Conservation (phyloP, 805 yeast species). For the Zygosaccharomyces gambellarensis region DNA sequence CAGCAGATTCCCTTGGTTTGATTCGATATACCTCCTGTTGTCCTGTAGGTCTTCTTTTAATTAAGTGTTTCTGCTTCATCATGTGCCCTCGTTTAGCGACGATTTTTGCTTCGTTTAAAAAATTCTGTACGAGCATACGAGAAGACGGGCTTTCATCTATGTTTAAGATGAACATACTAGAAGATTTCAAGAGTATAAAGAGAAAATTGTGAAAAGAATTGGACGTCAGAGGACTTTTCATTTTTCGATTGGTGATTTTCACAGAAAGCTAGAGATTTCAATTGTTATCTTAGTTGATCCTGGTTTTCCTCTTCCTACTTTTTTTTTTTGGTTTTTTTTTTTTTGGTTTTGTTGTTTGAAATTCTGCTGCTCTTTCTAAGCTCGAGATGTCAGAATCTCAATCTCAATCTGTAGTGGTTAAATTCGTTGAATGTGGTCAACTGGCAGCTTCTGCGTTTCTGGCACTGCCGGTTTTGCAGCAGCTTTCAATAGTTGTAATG, state of each 20-base stretch:
- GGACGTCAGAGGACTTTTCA: too few relatives aligned
- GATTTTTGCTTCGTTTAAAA: not conserved
- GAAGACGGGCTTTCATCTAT: not conserved
- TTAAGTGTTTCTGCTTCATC: not conserved
- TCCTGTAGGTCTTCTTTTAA: not conserved
- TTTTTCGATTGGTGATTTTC: too few relatives aligned
- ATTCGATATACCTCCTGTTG: not conserved
- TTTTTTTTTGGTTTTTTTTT: not conserved
- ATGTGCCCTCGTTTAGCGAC: not conserved
- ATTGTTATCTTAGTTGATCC: not conserved
- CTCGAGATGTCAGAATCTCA: slow-evolving; percentile 9
- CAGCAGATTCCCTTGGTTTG: too few relatives aligned
- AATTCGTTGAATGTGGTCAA: slow-evolving; percentile 17
- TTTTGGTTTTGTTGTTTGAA: not conserved
- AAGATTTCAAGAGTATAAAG: too few relatives aligned
- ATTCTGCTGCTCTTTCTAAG: not conserved
- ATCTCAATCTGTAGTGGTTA: slow-evolving; percentile 22
- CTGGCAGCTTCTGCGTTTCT: slow-evolving; percentile 25
- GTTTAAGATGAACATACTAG: too few relatives aligned
- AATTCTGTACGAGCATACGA: not conserved
- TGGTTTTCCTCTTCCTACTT: not conserved
- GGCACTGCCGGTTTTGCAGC: slow-evolving; percentile 36
- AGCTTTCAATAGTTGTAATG: slow-evolving; percentile 32
- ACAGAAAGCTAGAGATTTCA: too few relatives aligned
- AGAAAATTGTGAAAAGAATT: too few relatives aligned